Conservation (phyloP, 805 yeast genomes). For the Teunomyces pallodes region DNA sequence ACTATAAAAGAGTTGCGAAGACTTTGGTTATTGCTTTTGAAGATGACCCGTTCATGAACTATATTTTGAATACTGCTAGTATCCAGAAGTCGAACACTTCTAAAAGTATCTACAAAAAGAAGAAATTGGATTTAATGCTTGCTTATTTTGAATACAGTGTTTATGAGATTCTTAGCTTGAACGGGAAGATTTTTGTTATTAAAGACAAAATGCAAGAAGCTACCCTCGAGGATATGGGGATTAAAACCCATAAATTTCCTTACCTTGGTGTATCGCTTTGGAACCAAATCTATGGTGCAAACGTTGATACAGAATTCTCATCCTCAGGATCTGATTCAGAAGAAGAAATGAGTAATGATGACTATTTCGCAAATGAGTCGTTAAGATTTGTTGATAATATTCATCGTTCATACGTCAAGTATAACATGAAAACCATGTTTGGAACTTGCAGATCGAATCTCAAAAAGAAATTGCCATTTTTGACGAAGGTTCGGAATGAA, state of each 20-base stretch:
- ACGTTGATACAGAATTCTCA: slow-evolving; percentile 11
- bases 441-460: slow-evolving; percentile 51
- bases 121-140: slow-evolving; percentile 41
- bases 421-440: slow-evolving; percentile 33
- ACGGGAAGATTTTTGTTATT: slow-evolving; percentile 50
- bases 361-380: slow-evolving; percentile 18
- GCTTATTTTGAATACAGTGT: slow-evolving; percentile 53
- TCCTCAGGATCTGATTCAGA: slow-evolving; percentile 15
- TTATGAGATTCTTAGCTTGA: slow-evolving; percentile 49
- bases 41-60: slow-evolving; percentile 53
- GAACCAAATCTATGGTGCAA: slow-evolving; percentile 19
- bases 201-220: slow-evolving; percentile 46
- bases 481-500: slow-evolving; percentile 42
- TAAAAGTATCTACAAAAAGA: slow-evolving; percentile 26
- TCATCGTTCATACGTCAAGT: slow-evolving; percentile 34
- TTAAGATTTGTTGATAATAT: slow-evolving; percentile 21
- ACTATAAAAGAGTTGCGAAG: slow-evolving; percentile 54
- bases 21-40: slow-evolving; percentile 53
- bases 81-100: slow-evolving; percentile 27
- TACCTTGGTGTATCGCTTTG: slow-evolving; percentile 55
- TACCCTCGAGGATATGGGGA: slow-evolving; percentile 23
- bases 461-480: slow-evolving; percentile 48
- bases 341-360: slow-evolving; percentile 20
- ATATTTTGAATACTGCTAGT: slow-evolving; percentile 39
- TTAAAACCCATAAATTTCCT: slow-evolving; percentile 34